phyloP scores from a whole-genome alignment of 2,329 filamentous ascomycete species.

The Arthrinium phaeospermum region DNA sequence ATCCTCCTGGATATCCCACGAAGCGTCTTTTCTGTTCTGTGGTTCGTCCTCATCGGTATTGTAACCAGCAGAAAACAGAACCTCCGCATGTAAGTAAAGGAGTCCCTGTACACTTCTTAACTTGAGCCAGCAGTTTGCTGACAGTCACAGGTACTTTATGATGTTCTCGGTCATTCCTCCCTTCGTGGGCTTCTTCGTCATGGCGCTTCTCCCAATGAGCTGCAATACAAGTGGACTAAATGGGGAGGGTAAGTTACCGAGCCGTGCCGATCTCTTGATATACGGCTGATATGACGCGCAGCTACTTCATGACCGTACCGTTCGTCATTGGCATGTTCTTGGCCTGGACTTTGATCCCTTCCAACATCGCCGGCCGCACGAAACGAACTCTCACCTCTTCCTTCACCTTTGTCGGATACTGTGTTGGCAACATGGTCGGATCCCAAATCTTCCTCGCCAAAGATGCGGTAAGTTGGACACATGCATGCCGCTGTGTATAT shows the following conservation, averaged over 20 bases:
- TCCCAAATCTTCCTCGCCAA: slow-evolving; percentile 50
- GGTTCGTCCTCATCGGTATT: slow-evolving; percentile 42
- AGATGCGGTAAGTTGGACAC: slow-evolving; percentile 42
- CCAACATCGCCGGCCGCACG: slow-evolving; percentile 52
- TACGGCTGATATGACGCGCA: background rate
- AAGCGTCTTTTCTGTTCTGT: slow-evolving; percentile 40
- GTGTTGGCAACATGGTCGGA: slow-evolving; percentile 50
- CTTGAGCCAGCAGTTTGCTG: background rate
- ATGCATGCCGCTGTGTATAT: background rate
- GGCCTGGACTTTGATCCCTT: slow-evolving; percentile 46
- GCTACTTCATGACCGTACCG: slow-evolving; percentile 43
- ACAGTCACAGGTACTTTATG: slow-evolving; percentile 41
- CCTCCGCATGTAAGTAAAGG: slow-evolving; percentile 37
- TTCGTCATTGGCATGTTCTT: slow-evolving; percentile 41
- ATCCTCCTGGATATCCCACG: slow-evolving; percentile 44
- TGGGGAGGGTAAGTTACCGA: slow-evolving; percentile 39
- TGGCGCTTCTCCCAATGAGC: slow-evolving; percentile 41
- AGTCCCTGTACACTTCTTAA: too few species aligned
- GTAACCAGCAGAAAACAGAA: slow-evolving; percentile 41
- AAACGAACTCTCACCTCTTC: slow-evolving; percentile 36
- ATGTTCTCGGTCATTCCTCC: slow-evolving; percentile 42
- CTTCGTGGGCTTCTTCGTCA: slow-evolving; percentile 43
- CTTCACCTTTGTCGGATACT: slow-evolving; percentile 25
- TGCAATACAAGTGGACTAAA: slow-evolving; percentile 43
- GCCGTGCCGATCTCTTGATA: background rate